Base-by-base conservation (phyloP, 352 stramenopile species). In the Globisporangium abappressorium region DNA sequence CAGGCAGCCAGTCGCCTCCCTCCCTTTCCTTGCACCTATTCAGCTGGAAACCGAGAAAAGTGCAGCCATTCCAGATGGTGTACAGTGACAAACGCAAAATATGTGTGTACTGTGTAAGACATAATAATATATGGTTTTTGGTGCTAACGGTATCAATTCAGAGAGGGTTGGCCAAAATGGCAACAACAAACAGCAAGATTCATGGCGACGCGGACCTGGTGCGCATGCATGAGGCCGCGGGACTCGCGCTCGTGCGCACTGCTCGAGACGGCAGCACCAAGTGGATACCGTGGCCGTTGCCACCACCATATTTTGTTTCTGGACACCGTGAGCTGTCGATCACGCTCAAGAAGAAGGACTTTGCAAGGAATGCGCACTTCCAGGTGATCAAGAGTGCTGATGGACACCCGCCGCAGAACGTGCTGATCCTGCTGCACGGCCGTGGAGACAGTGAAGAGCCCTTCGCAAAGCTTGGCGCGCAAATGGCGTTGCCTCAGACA, bases 401-500 rank as follows among this genome's bases (percentile, higher is more conserved):
- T 26, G 57, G 60, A 4, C 57, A 76, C 18, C 54, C 72, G 36
- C 62, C 76, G 49, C 78, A 92, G 58, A 92, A 90, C 56, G 28
- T 90, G 28, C 66, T 91, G 6, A 30, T 92, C 34, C 78, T 91
- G 63, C 69, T 92, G 22, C 84, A 92, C 33, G 84, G 82, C 3
- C 80, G 79, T 33, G 84, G 84, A 6, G 82, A 89, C 64, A 85
- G 74, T 30, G 74, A 84, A n/a, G 70, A 65, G 20, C 76, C 76
- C 12, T 92, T 92, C 34, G 73, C 79, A 12, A 70, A 66, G 36
- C 72, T 92, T 3, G 84, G 73, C 9, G 62, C 71, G 34, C 67
- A 81, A 56, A 90, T 90, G 82, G 82, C 69, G 11, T 65, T 90
- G 20, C 84, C 84, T 12, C 84, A 91, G 65, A 91, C 84, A 72